Evolutionary conservation across 2,329 filamentous ascomycete species (phyloP).

Genomic region (Gnomoniopsis smithogilvyi): DNA sequence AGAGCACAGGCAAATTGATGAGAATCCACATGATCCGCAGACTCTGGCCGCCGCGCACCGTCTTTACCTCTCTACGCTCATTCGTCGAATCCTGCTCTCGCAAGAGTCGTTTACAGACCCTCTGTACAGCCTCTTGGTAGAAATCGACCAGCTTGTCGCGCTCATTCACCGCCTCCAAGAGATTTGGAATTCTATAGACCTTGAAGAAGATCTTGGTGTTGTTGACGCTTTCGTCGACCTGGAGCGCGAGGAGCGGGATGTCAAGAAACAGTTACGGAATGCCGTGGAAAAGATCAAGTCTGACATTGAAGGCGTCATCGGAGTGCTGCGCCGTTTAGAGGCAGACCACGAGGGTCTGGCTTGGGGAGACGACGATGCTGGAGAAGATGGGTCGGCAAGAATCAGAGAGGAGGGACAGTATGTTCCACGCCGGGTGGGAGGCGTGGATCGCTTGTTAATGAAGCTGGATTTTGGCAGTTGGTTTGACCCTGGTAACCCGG

Average conservation of each 20-base stretch:
- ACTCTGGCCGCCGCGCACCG: constrained; percentile 77
- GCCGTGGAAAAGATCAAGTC: constrained; percentile 63
- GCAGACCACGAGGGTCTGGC: constrained; percentile 30
- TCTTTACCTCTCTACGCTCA: constrained; percentile 68
- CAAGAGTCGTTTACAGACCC: constrained; percentile 60
- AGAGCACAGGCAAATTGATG: constrained; percentile 20
- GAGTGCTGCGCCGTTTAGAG: constrained; percentile 44
- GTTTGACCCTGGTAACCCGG: constrained; percentile 37
- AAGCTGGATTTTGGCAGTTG: constrained; percentile 74
- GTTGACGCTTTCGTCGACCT: constrained; percentile 72
- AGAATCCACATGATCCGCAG: constrained; percentile 71
- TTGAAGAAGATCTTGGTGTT: constrained; percentile 79
- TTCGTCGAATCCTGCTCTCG: constrained; percentile 64
- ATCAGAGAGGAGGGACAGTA: constrained; percentile 51
- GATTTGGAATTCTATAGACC: constrained; percentile 74
- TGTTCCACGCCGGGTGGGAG: constrained; percentile 69
- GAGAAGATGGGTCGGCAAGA: constrained; percentile 23
- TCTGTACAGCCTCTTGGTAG: constrained; percentile 64
- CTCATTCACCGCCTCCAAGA: constrained; percentile 72
- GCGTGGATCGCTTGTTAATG: constrained; percentile 84
- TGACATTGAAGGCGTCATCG: constrained; percentile 67
- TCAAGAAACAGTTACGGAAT: constrained; percentile 60
- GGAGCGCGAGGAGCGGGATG: constrained; percentile 66
- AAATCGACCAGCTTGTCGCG: constrained; percentile 79
- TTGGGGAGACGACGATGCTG: constrained; percentile 35